A percentile compares a stretch with the other conserved stretches of the same genome.
These are phyloP conservation scores for Quercus bicolor DNA, from an alignment of 306 rosid genomes.

Conservation along the genomic window DNA sequence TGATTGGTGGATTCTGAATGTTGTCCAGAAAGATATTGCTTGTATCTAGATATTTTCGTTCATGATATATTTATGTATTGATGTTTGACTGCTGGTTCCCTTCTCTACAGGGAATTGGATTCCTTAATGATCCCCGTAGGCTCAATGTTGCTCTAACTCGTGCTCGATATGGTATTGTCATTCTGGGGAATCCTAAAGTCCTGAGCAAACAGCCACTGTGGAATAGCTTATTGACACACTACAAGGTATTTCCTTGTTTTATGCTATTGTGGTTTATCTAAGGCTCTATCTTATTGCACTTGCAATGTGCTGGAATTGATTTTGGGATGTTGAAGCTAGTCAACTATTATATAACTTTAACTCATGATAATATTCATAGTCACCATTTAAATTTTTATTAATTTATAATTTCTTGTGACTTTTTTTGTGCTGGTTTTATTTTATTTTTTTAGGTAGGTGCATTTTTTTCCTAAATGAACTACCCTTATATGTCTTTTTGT, in stretches of 20 bases:
- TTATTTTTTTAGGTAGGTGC: no score
- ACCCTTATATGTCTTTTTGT: no score
- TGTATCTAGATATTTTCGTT: neutral
- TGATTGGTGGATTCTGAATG: neutral
- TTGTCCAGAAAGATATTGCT: neutral
- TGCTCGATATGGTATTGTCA: slow-evolving; percentile 97
- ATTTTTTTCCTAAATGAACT: no score
- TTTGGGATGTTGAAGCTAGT: neutral
- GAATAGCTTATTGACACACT: slow-evolving; percentile 95
- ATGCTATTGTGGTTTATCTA: slow-evolving; percentile 2
- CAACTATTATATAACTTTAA: neutral
- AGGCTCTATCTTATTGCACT: neutral
- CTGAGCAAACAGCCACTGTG: slow-evolving; percentile 96
- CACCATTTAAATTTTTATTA: no score
- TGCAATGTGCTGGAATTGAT: slow-evolving; percentile 1
- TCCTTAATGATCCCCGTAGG: slow-evolving; percentile 94
- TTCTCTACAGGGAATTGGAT: slow-evolving; percentile 83
- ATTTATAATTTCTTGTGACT: no score
- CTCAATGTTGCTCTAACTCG: slow-evolving; percentile 98
- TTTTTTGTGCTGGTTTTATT: no score
- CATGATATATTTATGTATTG: neutral
- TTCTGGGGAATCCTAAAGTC: slow-evolving; percentile 98
- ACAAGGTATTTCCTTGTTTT: slow-evolving; percentile 58
- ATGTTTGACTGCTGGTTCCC: slow-evolving; percentile 19
- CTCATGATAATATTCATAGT: no score